Evolutionary conservation across 768 basidiomycete genomes (phyloP), one percentile per base, ranked within the genome.

Genomic region (Serendipita vermifera): DNA sequence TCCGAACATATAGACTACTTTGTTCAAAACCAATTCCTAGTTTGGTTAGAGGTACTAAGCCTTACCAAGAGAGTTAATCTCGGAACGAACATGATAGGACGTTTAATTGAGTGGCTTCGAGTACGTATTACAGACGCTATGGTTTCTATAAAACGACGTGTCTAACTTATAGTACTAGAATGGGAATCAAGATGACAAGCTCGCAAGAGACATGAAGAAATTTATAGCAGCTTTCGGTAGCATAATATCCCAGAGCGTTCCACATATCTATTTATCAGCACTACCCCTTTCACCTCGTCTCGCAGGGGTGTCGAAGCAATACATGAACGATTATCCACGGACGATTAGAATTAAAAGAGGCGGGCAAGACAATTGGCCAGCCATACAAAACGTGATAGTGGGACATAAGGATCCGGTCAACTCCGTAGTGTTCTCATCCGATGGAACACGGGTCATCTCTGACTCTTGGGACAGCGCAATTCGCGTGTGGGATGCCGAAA

Each of bases 261-360:
- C 56, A 14, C 56, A 57, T 56, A 46, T 57, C 5, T 57, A 57
- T 26, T 27, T 55, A 17, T 57, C 56, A 6, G 51, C 56, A 29
- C 13, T 67, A 13, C 62, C 65, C 27, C 64, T 67, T 48, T 31
- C 59, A 27, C 65, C 63, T 7, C 17, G 6, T 15, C 6, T 15
- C 15, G 24, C 46, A 6, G 20, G 3, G 15, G 22, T 51, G 3
- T 15, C 20, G 31, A 51, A 51, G 27, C 46, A 22, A 5, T 51
- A 51, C n/a, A 29, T 9, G 15, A 17, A 17, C n/a, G 22, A 29
- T 3, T 51, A 7, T 51, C 22, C 46, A 22, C n/a, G 31, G 3
- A 51, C 46, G 7, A n/a, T 48, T 14, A 5, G 14, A 24, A 20
- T 29, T 31, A 6, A 22, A 5, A 9, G 22, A 15, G 29, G 36